Conservation (phyloP, 2,329 filamentous ascomycete species). For the Botrytis medusae region DNA sequence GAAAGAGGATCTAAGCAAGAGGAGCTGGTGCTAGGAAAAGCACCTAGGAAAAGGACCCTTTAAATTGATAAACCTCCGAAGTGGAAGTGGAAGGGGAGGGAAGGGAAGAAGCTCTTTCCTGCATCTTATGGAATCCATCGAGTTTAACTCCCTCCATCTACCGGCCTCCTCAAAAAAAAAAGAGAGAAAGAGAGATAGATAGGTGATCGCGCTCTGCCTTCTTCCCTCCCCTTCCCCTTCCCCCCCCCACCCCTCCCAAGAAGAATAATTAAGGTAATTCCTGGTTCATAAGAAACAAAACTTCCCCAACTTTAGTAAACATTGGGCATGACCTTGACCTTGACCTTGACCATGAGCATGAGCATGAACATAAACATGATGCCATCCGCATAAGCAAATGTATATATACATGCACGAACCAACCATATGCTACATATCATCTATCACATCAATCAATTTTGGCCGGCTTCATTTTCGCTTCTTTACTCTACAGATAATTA, state of each 20-base stretch:
- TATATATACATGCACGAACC: neutral
- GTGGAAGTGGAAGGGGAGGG: neutral
- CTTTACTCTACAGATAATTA: too few species aligned
- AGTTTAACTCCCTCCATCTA: neutral
- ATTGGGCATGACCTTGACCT: neutral
- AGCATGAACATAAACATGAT: constrained; percentile 1
- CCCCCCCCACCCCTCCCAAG: too few species aligned
- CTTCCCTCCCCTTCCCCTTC: too few species aligned
- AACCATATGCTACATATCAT: neutral
- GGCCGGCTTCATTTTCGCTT: constrained; percentile 1
- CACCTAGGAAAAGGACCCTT: neutral
- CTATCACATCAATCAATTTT: neutral
- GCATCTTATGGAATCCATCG: neutral
- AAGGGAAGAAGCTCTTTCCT: neutral
- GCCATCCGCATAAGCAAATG: constrained; percentile 1
- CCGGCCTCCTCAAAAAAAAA: neutral
- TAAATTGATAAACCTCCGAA: constrained; percentile 6
- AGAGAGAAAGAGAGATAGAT: neutral
- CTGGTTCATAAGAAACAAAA: neutral
- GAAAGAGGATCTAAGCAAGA: too few species aligned
- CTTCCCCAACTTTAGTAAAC: neutral
- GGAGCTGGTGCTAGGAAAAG: too few species aligned
- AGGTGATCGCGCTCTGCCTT: neutral
- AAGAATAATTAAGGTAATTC: neutral
- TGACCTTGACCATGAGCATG: neutral